A percentile compares a stretch with the other conserved stretches of the same genome.
Conservation (phyloP, 2,329 filamentous ascomycete genomes). For the Coniochaeta sp. region DNA sequence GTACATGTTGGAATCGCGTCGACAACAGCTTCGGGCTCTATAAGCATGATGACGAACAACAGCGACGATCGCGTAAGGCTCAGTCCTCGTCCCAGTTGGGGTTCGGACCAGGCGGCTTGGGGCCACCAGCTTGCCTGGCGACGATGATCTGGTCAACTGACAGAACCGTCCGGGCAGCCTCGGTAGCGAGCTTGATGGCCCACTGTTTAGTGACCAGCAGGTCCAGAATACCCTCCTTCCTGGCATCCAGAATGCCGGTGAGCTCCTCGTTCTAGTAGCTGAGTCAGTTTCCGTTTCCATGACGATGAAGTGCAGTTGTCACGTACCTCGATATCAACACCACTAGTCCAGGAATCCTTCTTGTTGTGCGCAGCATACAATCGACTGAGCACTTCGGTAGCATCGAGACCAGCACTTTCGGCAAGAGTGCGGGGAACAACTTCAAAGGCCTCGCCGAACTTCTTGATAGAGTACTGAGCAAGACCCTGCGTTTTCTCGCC, state of each 20-base stretch:
- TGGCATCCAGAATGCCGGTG: slow-evolving; percentile 76
- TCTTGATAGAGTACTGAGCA: slow-evolving; percentile 93
- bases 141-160: slow-evolving; percentile 99
- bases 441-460: slow-evolving; percentile 96
- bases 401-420: slow-evolving; percentile 90
- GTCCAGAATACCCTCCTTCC: slow-evolving; percentile 84
- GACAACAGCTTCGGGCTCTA: neutral
- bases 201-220: slow-evolving; percentile 87
- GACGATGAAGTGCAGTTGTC: neutral
- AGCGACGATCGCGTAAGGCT: slow-evolving; percentile 10
- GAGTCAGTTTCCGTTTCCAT: slow-evolving; percentile 9
- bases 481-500: slow-evolving; percentile 91
- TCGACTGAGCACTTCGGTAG: slow-evolving; percentile 89
- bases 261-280: slow-evolving; percentile 59
- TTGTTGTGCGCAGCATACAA: slow-evolving; percentile 92
- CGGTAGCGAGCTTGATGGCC: slow-evolving; percentile 95
- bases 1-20: neutral
- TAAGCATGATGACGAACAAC: neutral
- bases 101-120: slow-evolving; percentile 93
- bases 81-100: slow-evolving; percentile 64
- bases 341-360: slow-evolving; percentile 80
- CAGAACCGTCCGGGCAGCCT: slow-evolving; percentile 86
- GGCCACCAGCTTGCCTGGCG: slow-evolving; percentile 90
- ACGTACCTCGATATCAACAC: slow-evolving; percentile 80
- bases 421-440: slow-evolving; percentile 90